Conservation (phyloP, 441 rosid species). For the Melastoma candidum region DNA sequence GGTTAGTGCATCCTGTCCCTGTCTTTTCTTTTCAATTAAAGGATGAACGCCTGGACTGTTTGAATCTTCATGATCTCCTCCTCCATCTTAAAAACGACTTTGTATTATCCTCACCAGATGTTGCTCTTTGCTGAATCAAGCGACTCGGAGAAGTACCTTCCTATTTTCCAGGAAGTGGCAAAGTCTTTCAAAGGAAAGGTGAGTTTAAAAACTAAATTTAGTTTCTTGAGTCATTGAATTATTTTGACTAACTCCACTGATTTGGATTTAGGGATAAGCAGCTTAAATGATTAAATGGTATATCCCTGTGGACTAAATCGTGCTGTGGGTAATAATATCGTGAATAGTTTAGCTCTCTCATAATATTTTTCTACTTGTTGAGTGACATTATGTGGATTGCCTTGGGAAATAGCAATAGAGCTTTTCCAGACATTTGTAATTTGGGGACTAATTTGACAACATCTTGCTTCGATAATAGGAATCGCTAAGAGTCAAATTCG, state of each 20-base stretch:
- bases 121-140: conserved; percentile 57
- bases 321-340: too few relatives aligned
- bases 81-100: background rate
- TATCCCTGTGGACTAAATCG: too few relatives aligned
- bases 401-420: too few relatives aligned
- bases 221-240: background rate
- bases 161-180: conserved; percentile 69
- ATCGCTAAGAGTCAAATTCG: too few relatives aligned
- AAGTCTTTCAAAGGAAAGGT: conserved; percentile 92
- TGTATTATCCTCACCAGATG: conserved; percentile 30
- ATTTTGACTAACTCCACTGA: background rate
- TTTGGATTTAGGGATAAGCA: background rate
- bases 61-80: conserved; percentile 3
- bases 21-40: conserved; percentile 1
- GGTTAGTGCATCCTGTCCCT: conserved; percentile 24
- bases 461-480: too few relatives aligned
- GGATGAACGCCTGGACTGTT: conserved; percentile 9
- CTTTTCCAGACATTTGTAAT: too few relatives aligned
- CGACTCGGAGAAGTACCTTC: conserved; percentile 54
- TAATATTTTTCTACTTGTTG: too few relatives aligned
- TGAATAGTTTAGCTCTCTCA: too few relatives aligned
- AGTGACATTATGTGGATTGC: too few relatives aligned
- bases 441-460: too few relatives aligned
- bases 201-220: conserved; percentile 7
- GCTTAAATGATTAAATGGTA: too few relatives aligned